phyloP scores from a whole-genome alignment of 2,329 filamentous ascomycete genomes.

The Colletotrichum sp. region DNA sequence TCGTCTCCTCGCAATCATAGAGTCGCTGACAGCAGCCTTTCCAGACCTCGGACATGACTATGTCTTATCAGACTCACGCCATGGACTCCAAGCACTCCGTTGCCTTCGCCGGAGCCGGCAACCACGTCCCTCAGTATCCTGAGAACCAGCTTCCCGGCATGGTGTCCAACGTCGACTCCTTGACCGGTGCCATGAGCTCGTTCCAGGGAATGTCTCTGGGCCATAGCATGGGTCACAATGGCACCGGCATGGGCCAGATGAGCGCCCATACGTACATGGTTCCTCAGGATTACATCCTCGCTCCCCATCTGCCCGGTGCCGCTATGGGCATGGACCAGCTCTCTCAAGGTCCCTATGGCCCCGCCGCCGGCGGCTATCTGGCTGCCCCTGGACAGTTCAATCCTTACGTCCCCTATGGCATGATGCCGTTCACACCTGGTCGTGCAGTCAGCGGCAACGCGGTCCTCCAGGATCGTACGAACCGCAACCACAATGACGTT shows the following conservation, averaged over 20 bases:
- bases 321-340: slow-evolving; percentile 37
- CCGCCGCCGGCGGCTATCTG: slow-evolving; percentile 39
- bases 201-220: slow-evolving; percentile 38
- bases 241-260: slow-evolving; percentile 25
- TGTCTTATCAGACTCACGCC: slow-evolving; percentile 39
- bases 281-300: slow-evolving; percentile 40
- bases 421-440: slow-evolving; percentile 60
- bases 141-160: slow-evolving; percentile 19
- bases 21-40: neutral
- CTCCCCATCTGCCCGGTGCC: slow-evolving; percentile 33
- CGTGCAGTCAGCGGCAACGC: slow-evolving; percentile 37
- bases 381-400: slow-evolving; percentile 34
- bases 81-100: slow-evolving; percentile 41
- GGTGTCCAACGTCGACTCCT: slow-evolving; percentile 10
- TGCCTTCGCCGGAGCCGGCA: slow-evolving; percentile 20
- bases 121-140: slow-evolving; percentile 11
- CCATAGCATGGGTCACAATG: slow-evolving; percentile 33
- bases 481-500: slow-evolving; percentile 56
- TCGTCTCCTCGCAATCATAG: neutral
- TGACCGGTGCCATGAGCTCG: slow-evolving; percentile 13
- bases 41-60: slow-evolving; percentile 21
- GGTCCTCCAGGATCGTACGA: slow-evolving; percentile 48
- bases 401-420: slow-evolving; percentile 37
- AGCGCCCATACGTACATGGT: slow-evolving; percentile 42
- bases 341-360: slow-evolving; percentile 34